Conservation (phyloP, 768 basidiomycete genomes). For the Lanmaoa rubissima region DNA sequence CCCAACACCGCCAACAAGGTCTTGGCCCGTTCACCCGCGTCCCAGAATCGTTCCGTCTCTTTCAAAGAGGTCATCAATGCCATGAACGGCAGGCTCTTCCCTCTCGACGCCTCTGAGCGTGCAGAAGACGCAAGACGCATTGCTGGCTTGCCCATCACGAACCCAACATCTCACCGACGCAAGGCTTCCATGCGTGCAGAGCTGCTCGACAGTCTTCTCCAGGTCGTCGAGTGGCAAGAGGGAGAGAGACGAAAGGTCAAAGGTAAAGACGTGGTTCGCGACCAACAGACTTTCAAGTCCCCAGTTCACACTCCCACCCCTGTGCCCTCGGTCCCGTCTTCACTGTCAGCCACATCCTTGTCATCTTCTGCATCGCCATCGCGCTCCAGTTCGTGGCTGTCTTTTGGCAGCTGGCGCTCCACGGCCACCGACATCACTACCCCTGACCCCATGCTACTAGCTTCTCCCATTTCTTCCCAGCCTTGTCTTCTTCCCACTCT, state of each 20-base stretch:
- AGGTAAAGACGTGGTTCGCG: slow-evolving; percentile 41
- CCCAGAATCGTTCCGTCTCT: slow-evolving; percentile 39
- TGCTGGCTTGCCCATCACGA: slow-evolving; percentile 23
- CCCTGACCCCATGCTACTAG: slow-evolving; percentile 32
- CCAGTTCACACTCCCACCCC: slow-evolving; percentile 14
- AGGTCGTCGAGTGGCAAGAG: slow-evolving; percentile 42
- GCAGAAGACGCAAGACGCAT: slow-evolving; percentile 32
- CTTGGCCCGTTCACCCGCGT: slow-evolving; percentile 8
- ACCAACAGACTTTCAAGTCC: slow-evolving; percentile 13
- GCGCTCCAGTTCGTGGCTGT: slow-evolving; percentile 42
- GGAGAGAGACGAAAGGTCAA: slow-evolving; percentile 38
- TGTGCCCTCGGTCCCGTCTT: slow-evolving; percentile 20
- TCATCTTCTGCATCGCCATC: slow-evolving; percentile 33
- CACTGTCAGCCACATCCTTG: slow-evolving; percentile 19
- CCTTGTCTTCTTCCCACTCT: slow-evolving; percentile 31
- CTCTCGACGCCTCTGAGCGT: slow-evolving; percentile 35
- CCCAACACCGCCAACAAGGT: slow-evolving; percentile 13
- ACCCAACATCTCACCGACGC: slow-evolving; percentile 16
- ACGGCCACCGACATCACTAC: slow-evolving; percentile 34
- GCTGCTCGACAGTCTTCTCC: slow-evolving; percentile 44
- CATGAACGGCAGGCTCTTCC: slow-evolving; percentile 62
- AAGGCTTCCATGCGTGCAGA: slow-evolving; percentile 29
- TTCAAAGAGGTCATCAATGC: slow-evolving; percentile 56
- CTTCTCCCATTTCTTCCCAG: slow-evolving; percentile 29
- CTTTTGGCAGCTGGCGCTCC: slow-evolving; percentile 43